Conservation (phyloP, 1,284 basidiomycete species). For the Porogramme epimiltina region DNA sequence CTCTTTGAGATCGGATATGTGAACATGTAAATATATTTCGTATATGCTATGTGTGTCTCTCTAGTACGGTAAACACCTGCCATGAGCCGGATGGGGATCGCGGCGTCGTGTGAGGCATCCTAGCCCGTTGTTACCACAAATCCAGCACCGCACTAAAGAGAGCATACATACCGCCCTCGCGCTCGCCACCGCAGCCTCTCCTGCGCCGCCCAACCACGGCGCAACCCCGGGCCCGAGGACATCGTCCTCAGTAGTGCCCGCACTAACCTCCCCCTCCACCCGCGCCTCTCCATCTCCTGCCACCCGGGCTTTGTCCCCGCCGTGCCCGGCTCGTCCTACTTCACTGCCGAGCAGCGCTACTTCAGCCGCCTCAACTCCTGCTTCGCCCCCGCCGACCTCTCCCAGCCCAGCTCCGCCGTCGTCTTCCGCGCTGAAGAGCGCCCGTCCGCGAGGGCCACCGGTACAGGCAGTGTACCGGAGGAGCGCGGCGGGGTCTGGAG, state of each 20-base stretch:
- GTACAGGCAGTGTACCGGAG: neutral
- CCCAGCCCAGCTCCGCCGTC: conserved; percentile 56
- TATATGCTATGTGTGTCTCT: too few relatives aligned
- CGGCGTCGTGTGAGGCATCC: conserved; percentile 38
- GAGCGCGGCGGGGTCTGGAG: neutral
- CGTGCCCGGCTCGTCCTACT: conserved; percentile 55
- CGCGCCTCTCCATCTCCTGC: conserved; percentile 69
- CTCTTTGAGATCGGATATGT: too few relatives aligned
- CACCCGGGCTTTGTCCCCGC: conserved; percentile 63
- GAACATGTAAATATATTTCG: too few relatives aligned
- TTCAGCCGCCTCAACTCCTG: conserved; percentile 79
- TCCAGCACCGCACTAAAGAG: conserved; percentile 32
- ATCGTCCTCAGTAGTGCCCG: conserved; percentile 56
- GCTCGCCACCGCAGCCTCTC: conserved; percentile 41
- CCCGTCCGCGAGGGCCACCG: conserved; percentile 48
- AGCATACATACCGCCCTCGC: conserved; percentile 40
- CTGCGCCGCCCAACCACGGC: conserved; percentile 45
- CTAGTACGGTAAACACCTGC: too few relatives aligned
- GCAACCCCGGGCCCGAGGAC: conserved; percentile 36
- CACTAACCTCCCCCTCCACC: conserved; percentile 64
- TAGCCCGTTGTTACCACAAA: conserved; percentile 33
- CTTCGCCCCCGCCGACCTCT: conserved; percentile 80
- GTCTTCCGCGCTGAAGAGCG: conserved; percentile 85
- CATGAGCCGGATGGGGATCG: conserved; percentile 28
- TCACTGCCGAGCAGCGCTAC: conserved; percentile 68